phyloP scores from a whole-genome alignment of 116 monocot species.

The Zostera marina region DNA sequence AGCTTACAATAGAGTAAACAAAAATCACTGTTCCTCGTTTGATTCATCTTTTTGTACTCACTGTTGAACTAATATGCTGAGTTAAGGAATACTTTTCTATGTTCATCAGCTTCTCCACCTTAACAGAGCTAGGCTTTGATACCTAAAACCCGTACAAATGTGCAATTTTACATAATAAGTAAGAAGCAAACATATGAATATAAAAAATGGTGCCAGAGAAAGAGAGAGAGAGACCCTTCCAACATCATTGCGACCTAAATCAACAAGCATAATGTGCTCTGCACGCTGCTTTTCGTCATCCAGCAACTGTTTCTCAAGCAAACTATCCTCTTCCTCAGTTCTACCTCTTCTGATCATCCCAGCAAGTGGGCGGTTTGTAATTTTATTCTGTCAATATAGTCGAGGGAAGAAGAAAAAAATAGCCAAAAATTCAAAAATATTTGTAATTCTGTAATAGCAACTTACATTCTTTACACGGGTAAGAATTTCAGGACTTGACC shows the following conservation, averaged over 20 bases:
- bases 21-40: no score
- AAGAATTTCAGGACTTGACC: conserved; percentile 76
- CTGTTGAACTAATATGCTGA: conserved; percentile 94
- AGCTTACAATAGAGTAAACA: no score
- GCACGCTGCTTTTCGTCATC: conserved; percentile 91
- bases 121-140: conserved; percentile 67
- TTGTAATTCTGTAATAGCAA: background rate
- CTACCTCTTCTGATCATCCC: conserved; percentile 69
- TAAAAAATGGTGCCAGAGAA: background rate
- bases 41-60: conserved; percentile 13
- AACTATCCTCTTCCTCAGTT: conserved; percentile 44
- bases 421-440: no score
- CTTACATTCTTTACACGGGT: conserved; percentile 46
- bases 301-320: conserved; percentile 46
- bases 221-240: conserved; percentile 59
- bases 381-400: conserved; percentile 36
- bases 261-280: conserved; percentile 95
- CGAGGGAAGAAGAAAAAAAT: no score
- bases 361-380: conserved; percentile 82
- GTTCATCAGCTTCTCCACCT: conserved; percentile 81
- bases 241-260: conserved; percentile 97
- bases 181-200: background rate
- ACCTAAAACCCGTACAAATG: conserved; percentile 27
- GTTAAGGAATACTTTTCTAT: conserved; percentile 88
- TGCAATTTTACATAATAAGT: no score